Base-by-base conservation (phyloP, 2,329 filamentous ascomycete species). In the Nigrospora sphaerica region DNA sequence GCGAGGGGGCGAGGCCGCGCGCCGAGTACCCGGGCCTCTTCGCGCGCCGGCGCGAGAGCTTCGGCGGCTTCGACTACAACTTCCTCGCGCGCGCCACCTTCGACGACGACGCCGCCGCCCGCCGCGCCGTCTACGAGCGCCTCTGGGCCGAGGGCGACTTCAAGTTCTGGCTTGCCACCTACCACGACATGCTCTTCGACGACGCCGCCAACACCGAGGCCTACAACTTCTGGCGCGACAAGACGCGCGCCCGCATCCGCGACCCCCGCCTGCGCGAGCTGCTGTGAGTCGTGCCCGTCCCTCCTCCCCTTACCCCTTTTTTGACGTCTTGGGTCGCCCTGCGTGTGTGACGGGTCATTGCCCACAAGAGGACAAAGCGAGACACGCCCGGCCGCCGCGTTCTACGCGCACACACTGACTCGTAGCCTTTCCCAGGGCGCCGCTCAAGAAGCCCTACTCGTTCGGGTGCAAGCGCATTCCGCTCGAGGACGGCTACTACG, bases 41-140 rank as follows among this genome's bases (percentile, higher is more conserved):
- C 57, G 62, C 63, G 23, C 60, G 68, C 31, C 73, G 80, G 2
- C 68, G 73, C 53, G 73, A 60, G 17, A 75, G 60, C 33, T 83
- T 81, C 53, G 73, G 70, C 0, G 80, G 81, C 1, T 81, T 85
- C 57, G 61, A 69, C 4, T 84, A 78, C 52, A 74, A 77, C 52
- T 77, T 70, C 52, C 53, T 64, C 6, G 68, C 81, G 54, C 72
- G 71, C 43, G 71, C 74, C 39, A 80, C 78, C 0, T 75, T 76
- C 37, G 75, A 78, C 44, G 75, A 76, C 42, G 65, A 63, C 0
- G 61, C 67, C 0, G 72, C 74, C 38, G 66, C 77, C 36, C 70
- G 74, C 2, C 66, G 73, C 52, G 65, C 65, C 1, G 62, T 73
- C 23, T 74, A 72, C 46, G 68, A 79, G 48, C 49, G 63, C 4